Evolutionary conservation across 129 eudicot genomes (phyloP), one percentile per base, ranked within the genome.

Genomic region (Sambucus nigra): DNA sequence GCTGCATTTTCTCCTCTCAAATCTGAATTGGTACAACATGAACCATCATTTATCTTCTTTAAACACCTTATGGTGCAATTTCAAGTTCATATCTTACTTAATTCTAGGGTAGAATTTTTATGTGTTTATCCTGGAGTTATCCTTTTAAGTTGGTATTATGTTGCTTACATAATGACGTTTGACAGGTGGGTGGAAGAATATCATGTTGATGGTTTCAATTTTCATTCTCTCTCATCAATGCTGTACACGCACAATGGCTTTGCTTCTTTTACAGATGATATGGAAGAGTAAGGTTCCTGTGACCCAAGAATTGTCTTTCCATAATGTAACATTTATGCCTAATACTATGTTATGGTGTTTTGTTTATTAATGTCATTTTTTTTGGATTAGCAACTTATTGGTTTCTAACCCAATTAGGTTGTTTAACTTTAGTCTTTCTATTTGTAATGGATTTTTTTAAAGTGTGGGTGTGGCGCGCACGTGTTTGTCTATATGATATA

Each of bases 171-270:
- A 60, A 42, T 66, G 50, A 35, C 40, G 38, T 73, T 69, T 65
- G 64, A 52, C 80, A 91, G 99, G 99, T 91, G 99, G 99, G 79
- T 82, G n/a, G 83, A 66, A 67, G 95, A 91, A 62, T 91, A 91
- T 69, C 94, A 82, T 42, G 51, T 91, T 47, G 99, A 91, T 56
- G 99, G 99, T 60, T 91, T 85, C 72, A 59, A 91, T 70, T 91
- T 91, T 55, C 95, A 86, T 55, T 86, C 99, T 17, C 82, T 91
- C 59, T 67, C 94, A 45, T 91, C 99, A 38, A 91, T 91, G 99
- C 68, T 91, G 70, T 91, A 91, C 70, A 91, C 95, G 4, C 99
- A 91, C 69, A 91, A 91, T 53, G 99, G 99, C 27, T 91, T 91
- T 73, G 87, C 99, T 48, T 46, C 89, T 26, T 82, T 91, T 70